Conservation (phyloP, 2,329 filamentous ascomycete genomes). For the Coleophoma cylindrospora region DNA sequence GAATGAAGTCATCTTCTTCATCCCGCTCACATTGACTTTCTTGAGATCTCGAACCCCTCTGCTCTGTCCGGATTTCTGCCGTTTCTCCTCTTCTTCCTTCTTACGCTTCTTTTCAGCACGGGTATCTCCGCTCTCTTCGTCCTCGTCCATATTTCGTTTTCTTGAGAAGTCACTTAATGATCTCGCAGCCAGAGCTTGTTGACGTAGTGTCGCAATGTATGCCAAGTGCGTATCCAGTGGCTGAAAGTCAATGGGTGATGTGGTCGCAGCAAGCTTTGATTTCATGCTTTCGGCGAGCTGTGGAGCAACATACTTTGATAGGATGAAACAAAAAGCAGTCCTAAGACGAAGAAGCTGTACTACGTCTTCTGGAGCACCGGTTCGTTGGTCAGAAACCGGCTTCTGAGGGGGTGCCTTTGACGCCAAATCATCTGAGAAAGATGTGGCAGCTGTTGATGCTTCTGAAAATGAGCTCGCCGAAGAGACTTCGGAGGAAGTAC, state of each 20-base stretch:
- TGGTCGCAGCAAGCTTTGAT: slow-evolving; percentile 28
- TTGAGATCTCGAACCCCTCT: slow-evolving; percentile 73
- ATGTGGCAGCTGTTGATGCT: slow-evolving; percentile 30
- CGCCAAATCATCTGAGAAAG: slow-evolving; percentile 22
- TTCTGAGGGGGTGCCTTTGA: slow-evolving; percentile 5
- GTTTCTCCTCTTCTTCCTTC: slow-evolving; percentile 84
- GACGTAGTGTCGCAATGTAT: slow-evolving; percentile 60
- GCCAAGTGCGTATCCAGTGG: slow-evolving; percentile 67
- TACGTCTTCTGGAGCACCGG: slow-evolving; percentile 28
- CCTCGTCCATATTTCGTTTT: slow-evolving; percentile 61
- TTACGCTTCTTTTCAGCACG: slow-evolving; percentile 77
- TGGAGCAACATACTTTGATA: slow-evolving; percentile 40
- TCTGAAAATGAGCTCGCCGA: slow-evolving; percentile 31
- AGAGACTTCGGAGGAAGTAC: slow-evolving; percentile 24
- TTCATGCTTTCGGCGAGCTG: slow-evolving; percentile 32
- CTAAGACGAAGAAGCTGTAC: slow-evolving; percentile 39
- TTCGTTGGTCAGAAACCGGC: slow-evolving; percentile 16
- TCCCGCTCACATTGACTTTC: slow-evolving; percentile 86
- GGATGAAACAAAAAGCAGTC: slow-evolving; percentile 43
- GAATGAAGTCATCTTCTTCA: slow-evolving; percentile 96
- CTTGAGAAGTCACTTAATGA: slow-evolving; percentile 65
- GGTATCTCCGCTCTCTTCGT: slow-evolving; percentile 53
- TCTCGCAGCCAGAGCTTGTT: slow-evolving; percentile 66
- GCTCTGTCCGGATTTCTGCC: slow-evolving; percentile 71
- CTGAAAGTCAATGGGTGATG: slow-evolving; percentile 54